Conservation (phyloP, 2,329 filamentous ascomycete species). For the Thielaviopsis populi region DNA sequence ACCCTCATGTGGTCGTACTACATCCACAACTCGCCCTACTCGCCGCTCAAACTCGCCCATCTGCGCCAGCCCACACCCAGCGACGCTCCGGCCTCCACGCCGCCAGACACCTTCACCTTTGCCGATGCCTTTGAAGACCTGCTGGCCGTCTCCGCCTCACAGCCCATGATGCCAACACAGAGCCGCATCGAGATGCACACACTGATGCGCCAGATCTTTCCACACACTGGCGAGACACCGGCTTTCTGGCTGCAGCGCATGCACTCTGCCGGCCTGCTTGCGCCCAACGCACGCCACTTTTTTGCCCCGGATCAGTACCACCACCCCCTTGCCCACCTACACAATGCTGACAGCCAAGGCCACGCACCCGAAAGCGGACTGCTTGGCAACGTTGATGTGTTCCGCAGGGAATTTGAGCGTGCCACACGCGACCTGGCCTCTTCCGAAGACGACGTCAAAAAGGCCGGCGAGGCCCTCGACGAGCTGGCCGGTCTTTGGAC, state of each 20-base stretch:
- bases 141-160: slow-evolving; percentile 31
- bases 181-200: slow-evolving; percentile 25
- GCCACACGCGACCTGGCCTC: not conserved
- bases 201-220: slow-evolving; percentile 27
- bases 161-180: slow-evolving; percentile 28
- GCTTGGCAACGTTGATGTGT: slow-evolving; percentile 21
- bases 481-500: slow-evolving; percentile 13
- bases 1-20: slow-evolving; percentile 15
- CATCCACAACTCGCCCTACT: slow-evolving; percentile 27
- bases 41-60: slow-evolving; percentile 30
- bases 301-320: slow-evolving; percentile 10
- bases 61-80: slow-evolving; percentile 34
- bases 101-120: slow-evolving; percentile 33
- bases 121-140: slow-evolving; percentile 45
- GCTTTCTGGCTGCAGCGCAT: slow-evolving; percentile 30
- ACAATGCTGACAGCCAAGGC: not conserved
- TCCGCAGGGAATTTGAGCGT: slow-evolving; percentile 24
- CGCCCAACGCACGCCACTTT: slow-evolving; percentile 21
- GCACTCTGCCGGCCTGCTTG: slow-evolving; percentile 27
- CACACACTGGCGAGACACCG: slow-evolving; percentile 25
- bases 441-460: slow-evolving; percentile 22
- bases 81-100: slow-evolving; percentile 27
- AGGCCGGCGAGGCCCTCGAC: slow-evolving; percentile 16
- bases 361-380: not conserved
- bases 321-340: not conserved